Evolutionary conservation across 768 basidiomycete genomes (phyloP), one percentile per base, ranked within the genome.

Genomic region (Mycena leptocephala): DNA sequence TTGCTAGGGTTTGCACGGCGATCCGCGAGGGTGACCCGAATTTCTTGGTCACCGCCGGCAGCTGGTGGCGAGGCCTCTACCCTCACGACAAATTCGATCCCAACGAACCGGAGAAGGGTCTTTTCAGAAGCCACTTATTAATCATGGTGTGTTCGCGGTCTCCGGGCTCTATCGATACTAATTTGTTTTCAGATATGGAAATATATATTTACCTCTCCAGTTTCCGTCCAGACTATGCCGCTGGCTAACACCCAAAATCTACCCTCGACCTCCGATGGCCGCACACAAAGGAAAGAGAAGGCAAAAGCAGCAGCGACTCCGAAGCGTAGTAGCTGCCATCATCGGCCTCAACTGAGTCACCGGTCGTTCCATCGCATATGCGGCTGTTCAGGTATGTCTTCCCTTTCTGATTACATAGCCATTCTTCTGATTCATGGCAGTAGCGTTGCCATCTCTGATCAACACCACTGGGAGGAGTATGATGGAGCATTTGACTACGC

Each of bases 321-420:
- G 1, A 69, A 69, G 41, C 67, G 67, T 2, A 69, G 41, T 71
- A 7, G 76, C 79, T 2, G 48, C 59, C 13, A 48, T 76, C 32
- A 46, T 78, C 20, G 75, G 75, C 51, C 61, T 81, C 22, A 72
- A 22, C 6, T n/a, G 24, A 5, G 75, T 81, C 5, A 71, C 80
- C 3, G 82, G 81, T 2, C 63, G 79, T 4, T 69, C 67, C 8
- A 69, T 69, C 24, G 67, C 55, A 0, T 22, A 73, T 64, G 74
- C 77, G 5, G 77, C 78, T 26, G 81, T 81, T 3, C 81, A 83
- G 62, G 83, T 82, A 48, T 37, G n/a, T n/a, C n/a, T n/a, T n/a
- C n/a, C n/a, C n/a, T n/a, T n/a, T n/a, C n/a, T n/a, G n/a, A n/a
- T n/a, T n/a, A n/a, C n/a, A n/a, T n/a, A n/a, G n/a, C 13, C 35